Evolutionary conservation across 108 stramenopile species (phyloP).

Genomic region (Licmophora abbreviata): DNA sequence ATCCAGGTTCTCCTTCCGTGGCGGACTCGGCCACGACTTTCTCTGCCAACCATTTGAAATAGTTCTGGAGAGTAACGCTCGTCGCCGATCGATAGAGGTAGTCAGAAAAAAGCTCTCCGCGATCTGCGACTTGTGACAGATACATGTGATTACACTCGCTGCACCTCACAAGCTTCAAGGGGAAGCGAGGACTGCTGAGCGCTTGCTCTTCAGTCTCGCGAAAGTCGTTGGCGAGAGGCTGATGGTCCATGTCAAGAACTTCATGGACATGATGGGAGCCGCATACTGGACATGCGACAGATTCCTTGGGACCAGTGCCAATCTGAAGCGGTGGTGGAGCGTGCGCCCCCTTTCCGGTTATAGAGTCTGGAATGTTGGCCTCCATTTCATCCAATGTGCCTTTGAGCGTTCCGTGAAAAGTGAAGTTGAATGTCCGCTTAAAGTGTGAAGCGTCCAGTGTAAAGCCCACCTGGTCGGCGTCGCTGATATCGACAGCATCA

Average conservation of each 20-base stretch:
- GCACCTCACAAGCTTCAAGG: not conserved
- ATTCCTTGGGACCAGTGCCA: no score
- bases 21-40: not conserved
- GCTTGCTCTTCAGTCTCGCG: not conserved
- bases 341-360: not conserved
- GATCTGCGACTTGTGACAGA: not conserved
- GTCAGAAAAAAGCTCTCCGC: not conserved
- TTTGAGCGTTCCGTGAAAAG: not conserved
- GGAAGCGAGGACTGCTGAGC: not conserved
- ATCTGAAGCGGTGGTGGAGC: not conserved
- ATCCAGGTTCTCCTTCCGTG: not conserved
- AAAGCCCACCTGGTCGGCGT: not conserved
- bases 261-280: not conserved
- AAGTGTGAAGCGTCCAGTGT: not conserved
- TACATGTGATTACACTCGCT: not conserved
- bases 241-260: not conserved
- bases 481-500: not conserved
- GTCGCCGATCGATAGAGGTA: not conserved
- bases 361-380: not conserved
- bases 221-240: not conserved
- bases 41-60: not conserved
- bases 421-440: not conserved
- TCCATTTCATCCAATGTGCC: not conserved
- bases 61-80: not conserved
- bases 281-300: not conserved